These are phyloP conservation scores for Eremothecium cymbalariae DNA, from an alignment of 1,139 yeast species.

Conservation along the genomic window DNA sequence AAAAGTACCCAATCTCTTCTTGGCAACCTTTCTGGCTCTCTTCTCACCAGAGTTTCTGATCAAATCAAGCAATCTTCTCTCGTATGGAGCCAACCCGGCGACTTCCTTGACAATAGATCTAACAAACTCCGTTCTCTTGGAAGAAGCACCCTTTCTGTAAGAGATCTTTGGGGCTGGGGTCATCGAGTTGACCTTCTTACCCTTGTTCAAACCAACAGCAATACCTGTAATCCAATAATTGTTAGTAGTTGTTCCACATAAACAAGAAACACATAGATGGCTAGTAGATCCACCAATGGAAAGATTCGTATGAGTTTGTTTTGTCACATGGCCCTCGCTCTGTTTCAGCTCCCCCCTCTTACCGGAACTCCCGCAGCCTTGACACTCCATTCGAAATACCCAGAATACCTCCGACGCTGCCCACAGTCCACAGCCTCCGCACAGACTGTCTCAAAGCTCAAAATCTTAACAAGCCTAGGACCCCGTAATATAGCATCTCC, in stretches of 20 bases:
- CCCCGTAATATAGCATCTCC: no score
- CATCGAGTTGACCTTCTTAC: conserved; percentile 93
- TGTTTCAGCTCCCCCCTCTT: no score
- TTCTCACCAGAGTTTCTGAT: conserved; percentile 99
- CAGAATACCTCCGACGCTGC: no score
- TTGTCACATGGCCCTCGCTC: conserved; percentile 2
- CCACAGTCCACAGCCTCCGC: no score
- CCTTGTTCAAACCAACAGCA: conserved; percentile 98
- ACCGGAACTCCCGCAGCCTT: no score
- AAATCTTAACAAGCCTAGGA: no score
- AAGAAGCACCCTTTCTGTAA: conserved; percentile 93
- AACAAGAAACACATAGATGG: neutral
- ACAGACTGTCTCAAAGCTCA: no score
- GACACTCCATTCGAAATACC: no score
- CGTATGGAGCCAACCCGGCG: conserved; percentile 99
- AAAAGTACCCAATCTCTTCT: conserved; percentile 99
- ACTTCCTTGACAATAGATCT: conserved; percentile 95
- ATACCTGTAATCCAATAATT: conserved; percentile 61
- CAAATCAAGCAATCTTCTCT: conserved; percentile 98
- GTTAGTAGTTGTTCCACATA: neutral
- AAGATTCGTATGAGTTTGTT: neutral
- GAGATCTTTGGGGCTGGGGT: conserved; percentile 92
- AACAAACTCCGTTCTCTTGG: conserved; percentile 94
- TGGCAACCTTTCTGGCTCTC: conserved; percentile 99
- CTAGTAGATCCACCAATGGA: neutral